Percentiles rank a stretch among this genome's conserved stretches.
Conservation (phyloP, 495 filamentous ascomycete genomes). For the Saxophila tyrrhenica region DNA sequence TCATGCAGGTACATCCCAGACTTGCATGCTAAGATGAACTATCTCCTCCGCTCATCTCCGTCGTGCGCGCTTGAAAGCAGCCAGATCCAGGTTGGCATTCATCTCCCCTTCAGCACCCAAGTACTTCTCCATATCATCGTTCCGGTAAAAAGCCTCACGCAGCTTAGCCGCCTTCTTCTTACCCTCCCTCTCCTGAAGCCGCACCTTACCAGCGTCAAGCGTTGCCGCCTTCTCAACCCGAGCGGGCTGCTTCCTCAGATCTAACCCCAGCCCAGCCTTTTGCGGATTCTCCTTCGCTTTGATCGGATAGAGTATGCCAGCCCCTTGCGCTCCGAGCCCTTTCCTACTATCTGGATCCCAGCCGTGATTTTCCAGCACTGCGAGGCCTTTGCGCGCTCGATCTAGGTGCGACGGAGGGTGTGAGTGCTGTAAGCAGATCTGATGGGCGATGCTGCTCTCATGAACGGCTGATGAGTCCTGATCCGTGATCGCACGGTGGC, state of each 20-base stretch:
- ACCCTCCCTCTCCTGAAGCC: conserved; percentile 48
- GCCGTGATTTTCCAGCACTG: conserved; percentile 63
- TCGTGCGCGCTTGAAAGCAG: not conserved
- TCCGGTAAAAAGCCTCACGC: conserved; percentile 54
- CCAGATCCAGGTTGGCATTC: not conserved
- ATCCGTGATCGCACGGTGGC: conserved; percentile 43
- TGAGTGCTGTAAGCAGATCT: conserved; percentile 67
- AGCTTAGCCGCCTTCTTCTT: conserved; percentile 52
- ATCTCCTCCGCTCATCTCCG: not conserved
- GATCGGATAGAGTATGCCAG: conserved; percentile 67
- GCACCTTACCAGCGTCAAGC: conserved; percentile 59
- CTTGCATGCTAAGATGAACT: no score
- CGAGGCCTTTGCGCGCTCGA: conserved; percentile 63
- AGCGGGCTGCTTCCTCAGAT: conserved; percentile 22
- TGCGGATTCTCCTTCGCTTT: conserved; percentile 63
- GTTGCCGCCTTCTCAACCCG: conserved; percentile 37
- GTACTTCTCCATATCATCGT: conserved; percentile 61
- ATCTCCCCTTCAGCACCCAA: conserved; percentile 32
- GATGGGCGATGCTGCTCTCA: conserved; percentile 66
- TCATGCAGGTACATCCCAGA: no score
- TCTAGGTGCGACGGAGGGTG: conserved; percentile 77
- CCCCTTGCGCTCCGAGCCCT: conserved; percentile 58
- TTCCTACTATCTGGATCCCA: conserved; percentile 75
- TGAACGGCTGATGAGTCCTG: conserved; percentile 36
- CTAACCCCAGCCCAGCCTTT: conserved; percentile 57